Percentiles rank a stretch among this genome's conserved stretches.
phyloP scores from a whole-genome alignment of 75 land plant species.

The Cryptomeria japonica region DNA sequence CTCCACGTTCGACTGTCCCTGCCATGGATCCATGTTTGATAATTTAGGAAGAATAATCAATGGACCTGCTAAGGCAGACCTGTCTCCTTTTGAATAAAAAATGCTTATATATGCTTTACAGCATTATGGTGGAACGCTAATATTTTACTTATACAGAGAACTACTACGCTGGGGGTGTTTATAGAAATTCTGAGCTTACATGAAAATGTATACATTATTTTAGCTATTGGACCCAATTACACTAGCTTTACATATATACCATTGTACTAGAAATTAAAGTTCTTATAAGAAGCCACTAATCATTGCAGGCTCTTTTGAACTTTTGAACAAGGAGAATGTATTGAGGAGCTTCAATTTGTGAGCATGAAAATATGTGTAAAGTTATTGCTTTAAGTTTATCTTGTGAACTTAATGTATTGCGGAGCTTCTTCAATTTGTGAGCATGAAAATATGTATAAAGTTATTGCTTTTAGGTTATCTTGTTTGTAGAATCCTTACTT shows the following conservation, averaged over 20 bases:
- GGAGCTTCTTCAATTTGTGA: not conserved
- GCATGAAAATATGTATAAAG: too few relatives aligned
- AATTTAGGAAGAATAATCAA: slow-evolving; percentile 26
- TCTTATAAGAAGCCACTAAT: not conserved
- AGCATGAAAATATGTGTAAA: too few relatives aligned
- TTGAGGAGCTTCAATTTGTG: not conserved
- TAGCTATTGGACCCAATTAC: too few relatives aligned
- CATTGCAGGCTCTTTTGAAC: not conserved
- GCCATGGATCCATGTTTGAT: slow-evolving; percentile 50
- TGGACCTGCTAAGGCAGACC: slow-evolving; percentile 46
- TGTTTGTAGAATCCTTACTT: too few relatives aligned
- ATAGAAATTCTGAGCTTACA: not conserved
- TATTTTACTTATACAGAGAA: not conserved
- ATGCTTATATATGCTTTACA: not conserved
- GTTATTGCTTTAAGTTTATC: too few relatives aligned
- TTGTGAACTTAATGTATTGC: not conserved
- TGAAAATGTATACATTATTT: not conserved
- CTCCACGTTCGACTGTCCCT: slow-evolving; percentile 39
- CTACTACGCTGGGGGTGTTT: not conserved
- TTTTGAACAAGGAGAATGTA: not conserved
- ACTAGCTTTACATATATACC: not conserved
- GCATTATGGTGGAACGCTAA: not conserved
- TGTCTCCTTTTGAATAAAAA: not conserved
- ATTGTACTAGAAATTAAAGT: too few relatives aligned
- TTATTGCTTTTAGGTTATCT: too few relatives aligned